A percentile compares a stretch with the other conserved stretches of the same genome.
Conservation (phyloP, 306 rosid genomes). For the Castanea crenata region DNA sequence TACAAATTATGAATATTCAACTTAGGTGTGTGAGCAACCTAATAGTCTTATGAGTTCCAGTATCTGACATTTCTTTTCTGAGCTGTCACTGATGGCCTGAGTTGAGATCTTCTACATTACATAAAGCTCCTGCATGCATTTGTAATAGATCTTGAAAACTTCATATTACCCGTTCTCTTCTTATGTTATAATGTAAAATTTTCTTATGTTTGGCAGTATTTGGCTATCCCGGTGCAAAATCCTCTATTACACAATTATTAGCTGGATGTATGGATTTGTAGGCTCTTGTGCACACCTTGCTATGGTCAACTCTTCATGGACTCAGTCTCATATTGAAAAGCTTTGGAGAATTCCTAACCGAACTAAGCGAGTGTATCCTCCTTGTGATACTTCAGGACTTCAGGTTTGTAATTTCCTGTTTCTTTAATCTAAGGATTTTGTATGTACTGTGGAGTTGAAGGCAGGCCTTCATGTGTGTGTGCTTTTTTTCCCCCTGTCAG, state of each 20-base stretch:
- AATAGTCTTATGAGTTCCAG: background rate
- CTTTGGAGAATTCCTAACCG: conserved; percentile 76
- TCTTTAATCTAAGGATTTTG: background rate
- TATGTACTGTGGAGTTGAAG: background rate
- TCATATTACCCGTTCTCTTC: conserved; percentile 2
- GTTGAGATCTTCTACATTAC: too few species aligned
- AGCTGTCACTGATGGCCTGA: too few species aligned
- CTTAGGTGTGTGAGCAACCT: background rate
- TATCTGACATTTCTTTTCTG: background rate
- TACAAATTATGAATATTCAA: background rate
- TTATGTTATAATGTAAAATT: conserved; percentile 2
- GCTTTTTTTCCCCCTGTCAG: background rate
- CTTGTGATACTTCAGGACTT: conserved; percentile 92
- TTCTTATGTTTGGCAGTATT: conserved; percentile 50
- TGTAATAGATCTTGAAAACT: background rate
- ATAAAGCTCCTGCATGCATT: too few species aligned
- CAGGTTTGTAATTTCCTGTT: conserved; percentile 54
- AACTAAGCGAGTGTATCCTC: conserved; percentile 88
- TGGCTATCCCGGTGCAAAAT: conserved; percentile 84
- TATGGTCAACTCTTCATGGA: conserved; percentile 98
- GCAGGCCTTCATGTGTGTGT: background rate
- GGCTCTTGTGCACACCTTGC: conserved; percentile 89
- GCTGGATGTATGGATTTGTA: conserved; percentile 76
- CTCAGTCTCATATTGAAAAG: conserved; percentile 76
- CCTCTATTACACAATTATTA: conserved; percentile 71